Evolutionary conservation across 2,329 filamentous ascomycete species (phyloP), one percentile per base, ranked within the genome.

Genomic region (Fusarium sp.): DNA sequence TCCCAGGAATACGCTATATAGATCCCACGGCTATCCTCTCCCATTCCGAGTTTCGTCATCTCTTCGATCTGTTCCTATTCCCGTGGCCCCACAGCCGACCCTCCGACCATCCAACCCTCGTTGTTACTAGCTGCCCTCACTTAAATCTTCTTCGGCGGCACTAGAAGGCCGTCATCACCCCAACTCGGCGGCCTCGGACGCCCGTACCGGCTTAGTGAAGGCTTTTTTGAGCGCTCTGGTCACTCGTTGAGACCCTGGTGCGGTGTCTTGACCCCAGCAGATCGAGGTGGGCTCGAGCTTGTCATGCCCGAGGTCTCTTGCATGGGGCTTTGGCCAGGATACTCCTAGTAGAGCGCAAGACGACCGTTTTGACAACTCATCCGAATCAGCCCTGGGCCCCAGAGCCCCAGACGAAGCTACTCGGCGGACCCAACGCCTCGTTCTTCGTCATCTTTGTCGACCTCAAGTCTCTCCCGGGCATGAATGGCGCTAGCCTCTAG

Each of bases 211-310:
- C 55, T 63, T 73, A 71, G 72, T 73, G 57, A 71, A 55, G 62
- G 68, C 46, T 69, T 55, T 63, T 65, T 62, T 39, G 56, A 65
- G 56, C 57, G 57, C 60, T 65, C 65, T 68, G 66, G 65, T 75
- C 72, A 61, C 73, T 70, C 78, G 69, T 75, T 75, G 76, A 79
- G 76, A 79, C 80, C 80, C 78, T 82, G 79, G 79, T 80, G 79
- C 77, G 78, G 80, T 81, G 77, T 75, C 76, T 72, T 76, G 65
- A 62, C 75, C 76, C 75, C 73, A 78, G 77, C 73, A 78, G 78
- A 77, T 78, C 75, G 74, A 48, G 73, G 80, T 80, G 78, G 81
- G 81, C 78, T 78, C 77, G 78, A 79, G 80, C 79, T 79, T 81
- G 77, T 81, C 77, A 79, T 77, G 76, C 77, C 77, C 73, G 75